Evolutionary conservation across 192 early-diverging fungal species (phyloP).

Genomic region (Rhizoclosmatium sp.): DNA sequence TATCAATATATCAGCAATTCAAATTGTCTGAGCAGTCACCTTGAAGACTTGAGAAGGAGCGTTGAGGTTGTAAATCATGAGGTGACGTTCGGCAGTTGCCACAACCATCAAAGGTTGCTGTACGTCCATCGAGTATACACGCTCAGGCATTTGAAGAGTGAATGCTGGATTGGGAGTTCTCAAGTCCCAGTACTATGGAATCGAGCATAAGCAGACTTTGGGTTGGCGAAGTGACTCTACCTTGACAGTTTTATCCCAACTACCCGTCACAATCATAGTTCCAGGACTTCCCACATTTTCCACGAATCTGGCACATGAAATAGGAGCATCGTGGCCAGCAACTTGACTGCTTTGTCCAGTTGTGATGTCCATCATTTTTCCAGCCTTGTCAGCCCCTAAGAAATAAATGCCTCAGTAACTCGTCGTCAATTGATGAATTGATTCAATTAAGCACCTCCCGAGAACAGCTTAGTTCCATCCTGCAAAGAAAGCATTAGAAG

Average conservation of each 20-base stretch:
- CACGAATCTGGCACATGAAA: conserved; percentile 80
- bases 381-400: conserved; percentile 79
- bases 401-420: not conserved
- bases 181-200: conserved; percentile 90
- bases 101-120: conserved; percentile 82
- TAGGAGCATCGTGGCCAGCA: conserved; percentile 90
- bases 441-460: conserved; percentile 64
- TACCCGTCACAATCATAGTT: conserved; percentile 84
- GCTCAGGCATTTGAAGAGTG: conserved; percentile 80
- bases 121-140: conserved; percentile 91
- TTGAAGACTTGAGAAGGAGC: conserved; percentile 82
- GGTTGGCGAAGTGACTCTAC: conserved; percentile 40
- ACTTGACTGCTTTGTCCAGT: conserved; percentile 85
- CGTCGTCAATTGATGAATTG: not conserved
- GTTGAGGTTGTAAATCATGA: conserved; percentile 81
- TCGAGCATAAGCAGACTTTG: not conserved
- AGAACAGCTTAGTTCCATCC: conserved; percentile 90
- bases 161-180: conserved; percentile 78
- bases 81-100: conserved; percentile 89
- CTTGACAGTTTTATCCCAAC: conserved; percentile 95
- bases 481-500: conserved; percentile 37
- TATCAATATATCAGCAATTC: not conserved
- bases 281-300: conserved; percentile 62
- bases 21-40: conserved; percentile 37
- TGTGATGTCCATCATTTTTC: conserved; percentile 80